Base-by-base conservation (phyloP, 257 asterid species). In the Catharanthus roseus region DNA sequence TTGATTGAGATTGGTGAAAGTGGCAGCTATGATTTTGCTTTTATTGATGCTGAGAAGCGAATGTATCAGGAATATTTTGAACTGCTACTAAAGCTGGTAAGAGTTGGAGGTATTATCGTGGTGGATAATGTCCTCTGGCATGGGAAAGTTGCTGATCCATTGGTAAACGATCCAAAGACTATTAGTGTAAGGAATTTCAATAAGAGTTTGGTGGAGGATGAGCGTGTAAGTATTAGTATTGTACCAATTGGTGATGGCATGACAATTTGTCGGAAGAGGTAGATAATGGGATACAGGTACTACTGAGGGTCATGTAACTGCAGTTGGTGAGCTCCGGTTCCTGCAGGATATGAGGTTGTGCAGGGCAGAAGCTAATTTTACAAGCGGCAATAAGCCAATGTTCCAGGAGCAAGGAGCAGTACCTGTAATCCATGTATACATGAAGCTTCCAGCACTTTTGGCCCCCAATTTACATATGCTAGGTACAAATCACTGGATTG, bases 61-160 rank as follows among this genome's bases (percentile, higher is more conserved):
- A 89, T 86, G 95, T 91, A 93, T 79, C 95, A 77, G 69, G 91
- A 88, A 45, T 93, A 93, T 76, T 89, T 89, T 68, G 97, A 93
- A 75, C 79, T 91, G 80, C 86, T 93, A 74, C 90, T 93, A 65
- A 90, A 91, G 74, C 86, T 93, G 91, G 97, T 91, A 67, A 87
- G 92, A 84, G 86, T 84, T 41, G 97, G 97, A 72, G 96, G 99
- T 65, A 67, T 93, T 28, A 89, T 91, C 71, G 96, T 91, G 75
- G 75, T 93, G 33, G 99, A 93, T 82, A 91, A 93, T 77, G 99
- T 93, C 71, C 93, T 91, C 53, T 91, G 99, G 99, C 93, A 91
- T 38, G 99, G 99, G 72, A 86, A 89, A 80, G 96, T 91, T 77
- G 95, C 96, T 0, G 96, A 93, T 83, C 97, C 95, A 42, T 85